Percentiles rank a stretch among this genome's conserved stretches.
Evolutionary conservation across 768 basidiomycete species (phyloP).

Genomic region (Serendipita sp.): DNA sequence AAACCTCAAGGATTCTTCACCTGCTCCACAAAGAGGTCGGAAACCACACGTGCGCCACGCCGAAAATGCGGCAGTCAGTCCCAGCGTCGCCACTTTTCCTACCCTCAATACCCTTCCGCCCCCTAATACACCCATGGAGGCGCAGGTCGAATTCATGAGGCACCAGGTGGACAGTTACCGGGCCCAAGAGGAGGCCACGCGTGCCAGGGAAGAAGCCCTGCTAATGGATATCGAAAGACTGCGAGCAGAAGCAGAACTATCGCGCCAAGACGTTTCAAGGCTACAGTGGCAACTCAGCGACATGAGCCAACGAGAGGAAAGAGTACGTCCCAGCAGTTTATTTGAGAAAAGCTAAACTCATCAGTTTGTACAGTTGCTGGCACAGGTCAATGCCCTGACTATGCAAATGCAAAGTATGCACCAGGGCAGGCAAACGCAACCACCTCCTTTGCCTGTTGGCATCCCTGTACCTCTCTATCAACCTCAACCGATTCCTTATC

Average conservation of each 20-base stretch:
- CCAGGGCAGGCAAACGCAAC: not conserved
- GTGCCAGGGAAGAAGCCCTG: not conserved
- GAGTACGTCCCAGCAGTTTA: not conserved
- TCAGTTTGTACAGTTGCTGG: not conserved
- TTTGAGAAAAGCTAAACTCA: not conserved
- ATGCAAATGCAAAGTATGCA: not conserved
- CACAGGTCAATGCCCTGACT: not conserved
- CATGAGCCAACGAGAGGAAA: constrained; percentile 2
- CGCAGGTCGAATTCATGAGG: not conserved
- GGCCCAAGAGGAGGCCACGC: not conserved
- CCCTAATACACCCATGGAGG: not conserved
- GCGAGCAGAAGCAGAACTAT: not conserved
- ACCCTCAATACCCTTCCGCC: constrained; percentile 1
- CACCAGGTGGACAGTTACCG: not conserved
- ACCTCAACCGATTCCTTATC: not conserved
- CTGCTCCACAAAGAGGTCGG: not conserved
- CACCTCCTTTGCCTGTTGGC: not conserved
- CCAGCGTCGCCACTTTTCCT: not conserved
- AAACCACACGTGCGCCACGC: not conserved
- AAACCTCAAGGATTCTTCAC: not conserved
- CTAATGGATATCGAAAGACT: not conserved
- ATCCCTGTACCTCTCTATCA: constrained; percentile 2
- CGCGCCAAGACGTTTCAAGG: not conserved
- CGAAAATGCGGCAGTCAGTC: not conserved
- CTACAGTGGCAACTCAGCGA: constrained; percentile 1